These are phyloP conservation scores for Calonectria leucothoes DNA, from an alignment of 2,329 filamentous ascomycete species.

Conservation along the genomic window DNA sequence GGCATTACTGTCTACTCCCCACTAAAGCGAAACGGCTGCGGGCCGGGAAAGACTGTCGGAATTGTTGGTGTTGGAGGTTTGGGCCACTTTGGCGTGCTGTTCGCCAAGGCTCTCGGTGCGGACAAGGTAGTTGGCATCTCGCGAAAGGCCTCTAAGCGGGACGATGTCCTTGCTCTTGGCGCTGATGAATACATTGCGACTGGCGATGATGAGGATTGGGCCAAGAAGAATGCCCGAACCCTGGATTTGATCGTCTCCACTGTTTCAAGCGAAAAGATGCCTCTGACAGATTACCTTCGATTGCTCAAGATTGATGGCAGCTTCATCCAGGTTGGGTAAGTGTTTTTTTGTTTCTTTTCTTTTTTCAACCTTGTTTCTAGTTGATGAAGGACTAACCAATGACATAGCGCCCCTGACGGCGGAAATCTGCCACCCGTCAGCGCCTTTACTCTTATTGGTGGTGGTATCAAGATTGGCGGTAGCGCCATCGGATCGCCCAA, in stretches of 20 bases:
- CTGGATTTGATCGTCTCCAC: slow-evolving; percentile 81
- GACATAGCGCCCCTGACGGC: slow-evolving; percentile 40
- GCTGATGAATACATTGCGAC: slow-evolving; percentile 69
- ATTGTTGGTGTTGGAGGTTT: slow-evolving; percentile 79
- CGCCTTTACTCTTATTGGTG: slow-evolving; percentile 10
- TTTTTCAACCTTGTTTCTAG: not conserved
- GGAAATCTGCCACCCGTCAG: slow-evolving; percentile 20
- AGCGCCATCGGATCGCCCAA: slow-evolving; percentile 58
- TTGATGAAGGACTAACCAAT: not conserved
- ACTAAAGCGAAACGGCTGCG: slow-evolving; percentile 76
- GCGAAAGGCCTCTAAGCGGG: slow-evolving; percentile 65
- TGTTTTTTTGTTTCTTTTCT: too few species aligned
- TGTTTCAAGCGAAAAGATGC: slow-evolving; percentile 50
- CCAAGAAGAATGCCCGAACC: slow-evolving; percentile 61
- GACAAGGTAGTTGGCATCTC: slow-evolving; percentile 67
- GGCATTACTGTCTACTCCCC: slow-evolving; percentile 83
- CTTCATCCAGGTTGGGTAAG: slow-evolving; percentile 68
- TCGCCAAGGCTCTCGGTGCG: slow-evolving; percentile 72
- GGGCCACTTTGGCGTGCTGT: slow-evolving; percentile 75
- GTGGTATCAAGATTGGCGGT: slow-evolving; percentile 43
- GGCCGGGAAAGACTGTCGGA: slow-evolving; percentile 79
- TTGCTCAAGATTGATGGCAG: slow-evolving; percentile 63
- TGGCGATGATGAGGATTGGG: slow-evolving; percentile 63
- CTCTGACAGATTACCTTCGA: slow-evolving; percentile 22
- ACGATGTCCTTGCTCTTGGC: slow-evolving; percentile 65